Evolutionary conservation across 2,329 filamentous ascomycete species (phyloP).

Genomic region (Epichloe scottii): DNA sequence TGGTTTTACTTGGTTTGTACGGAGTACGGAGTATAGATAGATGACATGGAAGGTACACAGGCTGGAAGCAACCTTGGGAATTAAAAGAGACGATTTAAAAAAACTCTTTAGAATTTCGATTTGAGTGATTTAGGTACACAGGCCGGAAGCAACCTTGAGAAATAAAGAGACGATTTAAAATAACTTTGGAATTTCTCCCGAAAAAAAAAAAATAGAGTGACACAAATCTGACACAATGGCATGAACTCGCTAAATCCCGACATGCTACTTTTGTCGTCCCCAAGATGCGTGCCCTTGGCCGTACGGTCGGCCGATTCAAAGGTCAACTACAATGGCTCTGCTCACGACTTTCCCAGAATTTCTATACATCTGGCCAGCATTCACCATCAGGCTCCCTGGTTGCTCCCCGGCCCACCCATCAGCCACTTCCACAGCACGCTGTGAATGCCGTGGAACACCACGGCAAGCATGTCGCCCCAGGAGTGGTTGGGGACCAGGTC

Average conservation of each 20-base stretch:
- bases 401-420: constrained; percentile 39
- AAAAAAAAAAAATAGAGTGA: no score
- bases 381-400: constrained; percentile 40
- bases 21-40: no score
- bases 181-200: no score
- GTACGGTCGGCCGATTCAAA: constrained; percentile 8
- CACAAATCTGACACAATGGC: no score
- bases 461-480: constrained; percentile 33
- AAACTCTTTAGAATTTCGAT: no score
- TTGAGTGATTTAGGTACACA: no score
- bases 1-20: no score
- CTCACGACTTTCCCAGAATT: constrained; percentile 36
- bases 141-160: no score
- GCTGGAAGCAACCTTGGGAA: no score
- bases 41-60: no score
- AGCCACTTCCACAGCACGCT: constrained; percentile 43
- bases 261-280: not conserved
- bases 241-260: not conserved
- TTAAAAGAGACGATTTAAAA: no score
- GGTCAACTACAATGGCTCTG: constrained; percentile 23
- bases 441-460: constrained; percentile 33
- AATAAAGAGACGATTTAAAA: no score
- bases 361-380: constrained; percentile 43
- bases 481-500: constrained; percentile 32
- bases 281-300: not conserved